Conservation (phyloP, 139 green algal genomes). For the Choricystis sp. region DNA sequence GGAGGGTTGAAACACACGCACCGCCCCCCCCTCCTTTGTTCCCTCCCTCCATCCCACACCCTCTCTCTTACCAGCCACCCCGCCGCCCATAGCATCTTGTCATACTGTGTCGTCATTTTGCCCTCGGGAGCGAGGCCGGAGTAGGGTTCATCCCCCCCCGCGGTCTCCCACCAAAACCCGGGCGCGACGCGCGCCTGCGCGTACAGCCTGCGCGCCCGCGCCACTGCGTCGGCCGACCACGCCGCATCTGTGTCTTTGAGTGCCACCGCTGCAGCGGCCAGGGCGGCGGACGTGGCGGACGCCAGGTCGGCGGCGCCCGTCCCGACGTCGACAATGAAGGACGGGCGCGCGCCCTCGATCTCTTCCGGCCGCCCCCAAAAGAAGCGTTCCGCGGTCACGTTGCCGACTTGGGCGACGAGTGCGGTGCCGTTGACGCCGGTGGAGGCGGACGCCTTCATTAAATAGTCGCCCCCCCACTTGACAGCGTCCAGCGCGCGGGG, state of each 20-base stretch:
- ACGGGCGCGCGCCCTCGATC: background rate
- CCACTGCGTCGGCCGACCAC: conserved; percentile 25
- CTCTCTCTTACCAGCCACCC: too few relatives aligned
- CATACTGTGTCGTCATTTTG: background rate
- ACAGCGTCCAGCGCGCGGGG: conserved; percentile 16
- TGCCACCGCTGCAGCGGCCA: conserved; percentile 42
- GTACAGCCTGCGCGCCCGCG: conserved; percentile 19
- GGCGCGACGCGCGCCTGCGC: conserved; percentile 6
- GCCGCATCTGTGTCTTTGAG: conserved; percentile 16
- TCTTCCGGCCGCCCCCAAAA: background rate
- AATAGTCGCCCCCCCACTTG: conserved; percentile 47
- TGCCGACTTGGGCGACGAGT: conserved; percentile 8
- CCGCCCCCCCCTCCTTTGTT: too few relatives aligned
- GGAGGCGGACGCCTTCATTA: conserved; percentile 26
- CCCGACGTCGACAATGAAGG: conserved; percentile 10
- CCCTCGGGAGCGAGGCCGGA: background rate
- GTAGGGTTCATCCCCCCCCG: background rate
- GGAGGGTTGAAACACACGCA: too few relatives aligned
- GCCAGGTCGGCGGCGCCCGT: conserved; percentile 29
- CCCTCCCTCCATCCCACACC: too few relatives aligned
- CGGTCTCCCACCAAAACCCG: conserved; percentile 5
- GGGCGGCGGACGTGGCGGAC: conserved; percentile 34
- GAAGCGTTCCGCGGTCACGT: background rate
- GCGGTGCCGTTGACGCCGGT: background rate
- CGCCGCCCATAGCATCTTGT: background rate